Conservation (phyloP, 129 eudicot genomes). For the Artemisia tridentata region DNA sequence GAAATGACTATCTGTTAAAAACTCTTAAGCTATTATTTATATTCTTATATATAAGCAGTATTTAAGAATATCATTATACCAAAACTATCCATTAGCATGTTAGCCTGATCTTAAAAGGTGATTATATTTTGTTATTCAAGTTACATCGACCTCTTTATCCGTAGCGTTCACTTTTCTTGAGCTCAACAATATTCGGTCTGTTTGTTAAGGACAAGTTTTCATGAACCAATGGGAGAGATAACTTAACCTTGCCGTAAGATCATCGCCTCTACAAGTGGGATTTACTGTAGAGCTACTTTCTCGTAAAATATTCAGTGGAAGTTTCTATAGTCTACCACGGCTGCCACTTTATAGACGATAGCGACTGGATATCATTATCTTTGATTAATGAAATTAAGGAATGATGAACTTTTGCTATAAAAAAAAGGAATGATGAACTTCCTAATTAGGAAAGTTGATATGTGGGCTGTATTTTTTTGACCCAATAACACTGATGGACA, state of each 20-base stretch:
- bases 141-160: neutral
- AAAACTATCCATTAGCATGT: no score
- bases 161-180: neutral
- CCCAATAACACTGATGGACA: constrained; percentile 33
- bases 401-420: no score
- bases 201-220: neutral
- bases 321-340: neutral
- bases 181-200: neutral
- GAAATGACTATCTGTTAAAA: neutral
- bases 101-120: neutral
- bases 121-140: neutral
- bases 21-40: no score
- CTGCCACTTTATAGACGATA: constrained; percentile 34
- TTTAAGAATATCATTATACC: no score
- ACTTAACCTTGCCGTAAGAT: neutral
- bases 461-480: constrained; percentile 20
- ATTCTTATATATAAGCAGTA: no score
- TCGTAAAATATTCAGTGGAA: neutral
- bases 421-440: constrained; percentile 26
- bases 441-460: constrained; percentile 45
- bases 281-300: no score
- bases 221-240: neutral
- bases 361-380: constrained; percentile 37
- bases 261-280: no score
- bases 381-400: constrained; percentile 15